Conservation (phyloP, 805 yeast genomes). For the Candida piceae region DNA sequence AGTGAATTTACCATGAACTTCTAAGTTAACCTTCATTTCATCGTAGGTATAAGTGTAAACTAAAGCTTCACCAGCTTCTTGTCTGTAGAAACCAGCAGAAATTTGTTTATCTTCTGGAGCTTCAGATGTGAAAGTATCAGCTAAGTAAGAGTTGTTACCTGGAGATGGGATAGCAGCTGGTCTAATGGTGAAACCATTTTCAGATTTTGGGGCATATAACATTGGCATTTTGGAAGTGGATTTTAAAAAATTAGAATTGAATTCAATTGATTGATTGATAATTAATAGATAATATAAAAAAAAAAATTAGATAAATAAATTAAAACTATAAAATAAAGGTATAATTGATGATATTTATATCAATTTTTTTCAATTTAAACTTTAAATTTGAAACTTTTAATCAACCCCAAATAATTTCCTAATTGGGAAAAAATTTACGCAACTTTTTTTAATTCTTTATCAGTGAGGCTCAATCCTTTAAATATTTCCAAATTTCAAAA, state of each 20-base stretch:
- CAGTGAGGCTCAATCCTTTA: neutral
- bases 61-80: slow-evolving; percentile 62
- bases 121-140: slow-evolving; percentile 58
- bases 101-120: slow-evolving; percentile 57
- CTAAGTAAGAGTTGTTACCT: slow-evolving; percentile 65
- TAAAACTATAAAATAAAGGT: no score
- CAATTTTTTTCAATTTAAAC: no score
- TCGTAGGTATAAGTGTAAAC: slow-evolving; percentile 64
- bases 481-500: no score
- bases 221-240: slow-evolving; percentile 42
- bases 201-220: slow-evolving; percentile 46
- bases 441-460: neutral
- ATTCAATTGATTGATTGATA: neutral
- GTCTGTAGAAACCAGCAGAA: slow-evolving; percentile 64
- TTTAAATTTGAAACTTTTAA: neutral
- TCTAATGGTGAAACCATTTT: slow-evolving; percentile 43
- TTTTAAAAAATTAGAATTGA: no score
- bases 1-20: slow-evolving; percentile 60
- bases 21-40: slow-evolving; percentile 66
- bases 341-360: no score
- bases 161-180: slow-evolving; percentile 60
- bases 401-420: slow-evolving; percentile 6
- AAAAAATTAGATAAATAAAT: neutral
- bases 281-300: neutral
- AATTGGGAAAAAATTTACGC: slow-evolving; percentile 12